Evolutionary conservation across 768 basidiomycete genomes (phyloP).

Genomic region (Podaxis sp.): DNA sequence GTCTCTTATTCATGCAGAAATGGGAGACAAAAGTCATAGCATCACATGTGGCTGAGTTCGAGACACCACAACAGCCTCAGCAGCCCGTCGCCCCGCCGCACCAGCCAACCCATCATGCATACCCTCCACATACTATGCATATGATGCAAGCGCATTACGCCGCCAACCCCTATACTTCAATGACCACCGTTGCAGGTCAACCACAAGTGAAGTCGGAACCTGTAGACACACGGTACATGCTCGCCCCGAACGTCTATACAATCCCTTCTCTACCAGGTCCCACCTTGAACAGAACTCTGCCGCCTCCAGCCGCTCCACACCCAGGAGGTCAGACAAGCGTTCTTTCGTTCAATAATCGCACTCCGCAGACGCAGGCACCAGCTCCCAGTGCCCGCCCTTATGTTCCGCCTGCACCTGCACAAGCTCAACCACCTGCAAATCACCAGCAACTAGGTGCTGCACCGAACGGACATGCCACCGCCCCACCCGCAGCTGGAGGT

Average conservation of each 20-base stretch:
- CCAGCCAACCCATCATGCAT: slow-evolving; percentile 48
- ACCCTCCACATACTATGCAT: slow-evolving; percentile 63
- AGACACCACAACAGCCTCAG: slow-evolving; percentile 42
- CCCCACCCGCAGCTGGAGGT: slow-evolving; percentile 14
- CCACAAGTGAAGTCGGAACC: slow-evolving; percentile 74
- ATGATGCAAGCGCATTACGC: slow-evolving; percentile 57
- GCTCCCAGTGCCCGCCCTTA: slow-evolving; percentile 16
- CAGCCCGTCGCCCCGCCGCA: slow-evolving; percentile 42
- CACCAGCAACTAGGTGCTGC: slow-evolving; percentile 13
- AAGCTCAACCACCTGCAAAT: background rate
- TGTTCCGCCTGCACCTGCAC: slow-evolving; percentile 13
- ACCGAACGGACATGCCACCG: slow-evolving; percentile 16
- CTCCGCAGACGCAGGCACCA: slow-evolving; percentile 26
- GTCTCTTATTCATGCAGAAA: slow-evolving; percentile 57
- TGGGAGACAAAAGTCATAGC: slow-evolving; percentile 95
- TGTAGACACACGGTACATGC: slow-evolving; percentile 65
- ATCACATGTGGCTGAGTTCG: slow-evolving; percentile 95
- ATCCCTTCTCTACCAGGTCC: slow-evolving; percentile 69
- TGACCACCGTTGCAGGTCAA: slow-evolving; percentile 35
- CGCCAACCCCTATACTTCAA: slow-evolving; percentile 51
- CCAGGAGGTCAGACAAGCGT: slow-evolving; percentile 61
- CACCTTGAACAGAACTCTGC: slow-evolving; percentile 51
- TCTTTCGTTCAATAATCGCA: slow-evolving; percentile 47
- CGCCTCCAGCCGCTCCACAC: slow-evolving; percentile 41
- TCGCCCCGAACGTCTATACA: slow-evolving; percentile 37